Evolutionary conservation across 371 early-diverging fungal genomes (phyloP).

Genomic region (Fennellomyces sp.): DNA sequence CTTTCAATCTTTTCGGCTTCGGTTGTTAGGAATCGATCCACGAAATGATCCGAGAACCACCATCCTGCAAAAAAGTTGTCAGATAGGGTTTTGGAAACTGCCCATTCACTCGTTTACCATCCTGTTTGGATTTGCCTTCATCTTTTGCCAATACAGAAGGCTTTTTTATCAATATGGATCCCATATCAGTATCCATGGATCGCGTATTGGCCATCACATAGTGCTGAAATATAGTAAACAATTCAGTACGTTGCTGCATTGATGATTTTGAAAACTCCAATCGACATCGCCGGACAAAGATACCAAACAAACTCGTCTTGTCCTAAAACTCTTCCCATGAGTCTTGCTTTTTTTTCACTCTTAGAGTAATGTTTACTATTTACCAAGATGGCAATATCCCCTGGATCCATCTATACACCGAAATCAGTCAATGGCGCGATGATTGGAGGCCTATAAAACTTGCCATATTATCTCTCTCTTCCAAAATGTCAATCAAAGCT

Average conservation of each 20-base stretch:
- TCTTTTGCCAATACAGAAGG: not conserved
- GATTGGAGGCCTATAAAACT: not conserved
- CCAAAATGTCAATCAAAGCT: slow-evolving; percentile 7
- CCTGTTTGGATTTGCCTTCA: not conserved
- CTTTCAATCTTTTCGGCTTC: slow-evolving; percentile 40
- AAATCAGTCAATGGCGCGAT: no score
- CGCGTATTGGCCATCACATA: slow-evolving; percentile 16
- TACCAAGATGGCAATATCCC: not conserved
- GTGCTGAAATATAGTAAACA: slow-evolving; percentile 24
- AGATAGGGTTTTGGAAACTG: no score
- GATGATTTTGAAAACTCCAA: slow-evolving; percentile 29
- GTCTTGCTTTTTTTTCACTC: no score
- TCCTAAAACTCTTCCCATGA: no score
- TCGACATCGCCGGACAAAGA: slow-evolving; percentile 39
- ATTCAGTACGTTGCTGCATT: slow-evolving; percentile 19
- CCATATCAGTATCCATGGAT: slow-evolving; percentile 6
- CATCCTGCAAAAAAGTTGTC: slow-evolving; percentile 9
- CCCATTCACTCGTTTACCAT: no score
- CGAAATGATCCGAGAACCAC: slow-evolving; percentile 39
- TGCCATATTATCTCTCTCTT: slow-evolving; percentile 13
- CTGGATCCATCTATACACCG: not conserved
- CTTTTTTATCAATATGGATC: not conserved
- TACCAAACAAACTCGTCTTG: slow-evolving; percentile 37
- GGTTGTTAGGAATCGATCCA: slow-evolving; percentile 25
- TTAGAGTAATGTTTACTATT: no score